Conservation (phyloP, 805 yeast genomes). For the Candida alai region DNA sequence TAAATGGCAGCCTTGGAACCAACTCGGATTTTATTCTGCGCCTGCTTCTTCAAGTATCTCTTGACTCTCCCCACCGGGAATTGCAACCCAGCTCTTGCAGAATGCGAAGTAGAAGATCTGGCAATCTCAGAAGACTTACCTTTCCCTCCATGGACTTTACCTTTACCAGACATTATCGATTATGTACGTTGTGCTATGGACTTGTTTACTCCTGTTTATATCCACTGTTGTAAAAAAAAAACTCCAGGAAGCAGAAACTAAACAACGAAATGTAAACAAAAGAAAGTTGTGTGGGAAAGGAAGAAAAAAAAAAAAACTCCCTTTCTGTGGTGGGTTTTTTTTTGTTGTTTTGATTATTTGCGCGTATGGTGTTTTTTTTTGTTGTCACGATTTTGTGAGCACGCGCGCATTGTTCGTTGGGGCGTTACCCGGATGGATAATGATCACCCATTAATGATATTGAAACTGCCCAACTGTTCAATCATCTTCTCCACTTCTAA, state of each 20-base stretch:
- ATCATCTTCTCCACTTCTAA: slow-evolving; percentile 50
- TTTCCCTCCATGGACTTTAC: slow-evolving; percentile 95
- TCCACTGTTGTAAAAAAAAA: slow-evolving; percentile 5
- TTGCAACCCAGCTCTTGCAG: slow-evolving; percentile 91
- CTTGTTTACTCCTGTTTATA: not conserved
- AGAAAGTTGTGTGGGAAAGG: not conserved
- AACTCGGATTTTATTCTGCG: slow-evolving; percentile 77
- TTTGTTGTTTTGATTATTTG: not conserved
- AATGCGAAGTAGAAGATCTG: slow-evolving; percentile 77
- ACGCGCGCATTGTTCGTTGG: not conserved
- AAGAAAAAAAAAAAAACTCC: slow-evolving; percentile 2
- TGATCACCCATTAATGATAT: slow-evolving; percentile 30
- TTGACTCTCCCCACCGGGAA: slow-evolving; percentile 99
- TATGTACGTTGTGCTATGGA: slow-evolving; percentile 3
- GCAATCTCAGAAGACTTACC: slow-evolving; percentile 80
- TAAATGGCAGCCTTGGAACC: slow-evolving; percentile 90
- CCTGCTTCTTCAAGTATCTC: slow-evolving; percentile 88
- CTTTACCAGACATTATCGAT: slow-evolving; percentile 67
- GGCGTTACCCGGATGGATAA: slow-evolving; percentile 4
- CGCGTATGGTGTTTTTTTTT: slow-evolving; percentile 1
- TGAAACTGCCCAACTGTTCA: slow-evolving; percentile 32
- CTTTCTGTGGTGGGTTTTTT: not conserved
- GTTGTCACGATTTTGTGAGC: not conserved
- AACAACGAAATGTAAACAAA: slow-evolving; percentile 9
- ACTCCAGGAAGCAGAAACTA: slow-evolving; percentile 7